These are phyloP conservation scores for Bryoerythrophyllum caledonicum DNA, from an alignment of 225 moss, liverwort and hornwort species.

Conservation along the genomic window DNA sequence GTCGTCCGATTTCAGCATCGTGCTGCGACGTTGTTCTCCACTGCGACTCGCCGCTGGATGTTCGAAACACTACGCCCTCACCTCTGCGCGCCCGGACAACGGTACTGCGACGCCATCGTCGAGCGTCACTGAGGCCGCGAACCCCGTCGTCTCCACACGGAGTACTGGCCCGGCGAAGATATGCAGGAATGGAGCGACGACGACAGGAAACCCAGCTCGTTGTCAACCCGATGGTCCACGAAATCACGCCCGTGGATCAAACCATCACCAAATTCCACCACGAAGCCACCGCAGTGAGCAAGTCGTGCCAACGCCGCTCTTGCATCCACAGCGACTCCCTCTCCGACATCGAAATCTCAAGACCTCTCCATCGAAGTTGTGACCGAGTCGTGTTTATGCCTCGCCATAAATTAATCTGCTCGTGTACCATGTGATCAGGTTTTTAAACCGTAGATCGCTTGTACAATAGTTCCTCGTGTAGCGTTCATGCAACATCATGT, in stretches of 20 bases:
- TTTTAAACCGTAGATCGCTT: neutral
- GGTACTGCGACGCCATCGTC: neutral
- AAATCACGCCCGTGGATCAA: neutral
- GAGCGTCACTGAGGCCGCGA: neutral
- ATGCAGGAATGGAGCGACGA: conserved; percentile 40
- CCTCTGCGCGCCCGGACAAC: conserved; percentile 8
- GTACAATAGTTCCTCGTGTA: conserved; percentile 32
- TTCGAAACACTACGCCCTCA: too few species aligned
- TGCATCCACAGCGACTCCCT: conserved; percentile 8
- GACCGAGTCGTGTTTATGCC: neutral
- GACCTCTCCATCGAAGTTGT: conserved; percentile 30
- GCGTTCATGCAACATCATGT: conserved; percentile 12
- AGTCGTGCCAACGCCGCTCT: too few species aligned
- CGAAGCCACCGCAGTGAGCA: conserved; percentile 23
- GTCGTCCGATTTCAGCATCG: too few species aligned
- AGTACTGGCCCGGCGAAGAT: conserved; percentile 46
- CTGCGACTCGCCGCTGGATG: too few species aligned
- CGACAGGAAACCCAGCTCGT: conserved; percentile 23
- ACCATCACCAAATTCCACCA: neutral
- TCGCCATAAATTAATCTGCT: conserved; percentile 8
- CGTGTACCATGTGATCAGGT: conserved; percentile 22
- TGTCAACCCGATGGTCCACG: conserved; percentile 17
- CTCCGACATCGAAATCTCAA: too few species aligned
- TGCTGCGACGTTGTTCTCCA: too few species aligned
- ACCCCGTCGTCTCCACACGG: conserved; percentile 4